Conservation (phyloP, 2,329 filamentous ascomycete species). For the Arthrobotrys conoides region DNA sequence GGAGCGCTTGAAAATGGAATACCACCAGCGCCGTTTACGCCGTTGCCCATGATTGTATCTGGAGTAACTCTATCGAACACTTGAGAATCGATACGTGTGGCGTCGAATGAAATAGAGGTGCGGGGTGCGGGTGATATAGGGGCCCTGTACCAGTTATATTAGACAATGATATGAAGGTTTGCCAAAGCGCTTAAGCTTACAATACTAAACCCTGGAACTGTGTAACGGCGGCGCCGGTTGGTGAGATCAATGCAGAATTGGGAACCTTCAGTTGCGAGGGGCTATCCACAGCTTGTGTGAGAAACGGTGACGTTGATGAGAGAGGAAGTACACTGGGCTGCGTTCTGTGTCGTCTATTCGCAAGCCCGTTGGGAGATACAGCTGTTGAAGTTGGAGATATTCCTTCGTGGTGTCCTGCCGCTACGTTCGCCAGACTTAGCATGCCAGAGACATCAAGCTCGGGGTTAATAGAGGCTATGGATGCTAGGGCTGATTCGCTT, state of each 20-base stretch:
- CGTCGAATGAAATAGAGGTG: conserved; percentile 55
- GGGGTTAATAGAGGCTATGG: conserved; percentile 55
- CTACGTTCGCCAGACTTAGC: conserved; percentile 58
- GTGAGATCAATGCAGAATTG: conserved; percentile 52
- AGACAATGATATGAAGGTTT: conserved; percentile 2
- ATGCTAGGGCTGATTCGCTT: conserved; percentile 41
- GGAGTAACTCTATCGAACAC: conserved; percentile 64
- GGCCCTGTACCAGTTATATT: conserved; percentile 62
- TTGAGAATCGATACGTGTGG: conserved; percentile 55
- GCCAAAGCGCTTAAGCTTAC: conserved; percentile 38
- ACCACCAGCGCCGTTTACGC: conserved; percentile 45
- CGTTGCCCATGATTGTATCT: conserved; percentile 63
- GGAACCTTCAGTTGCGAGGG: conserved; percentile 56
- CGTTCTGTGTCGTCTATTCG: conserved; percentile 49
- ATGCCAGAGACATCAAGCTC: conserved; percentile 60
- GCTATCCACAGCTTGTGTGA: conserved; percentile 46
- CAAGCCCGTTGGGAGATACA: conserved; percentile 58
- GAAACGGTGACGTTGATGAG: conserved; percentile 45
- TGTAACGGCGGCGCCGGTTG: conserved; percentile 62
- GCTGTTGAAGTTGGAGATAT: conserved; percentile 56
- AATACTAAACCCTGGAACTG: conserved; percentile 63
- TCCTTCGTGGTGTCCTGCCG: conserved; percentile 58
- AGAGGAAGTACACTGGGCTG: conserved; percentile 54
- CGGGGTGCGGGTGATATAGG: conserved; percentile 62
- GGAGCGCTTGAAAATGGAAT: conserved; percentile 40